Conservation (phyloP, 345 rosid species). For the Crucihimalaya himalaica region DNA sequence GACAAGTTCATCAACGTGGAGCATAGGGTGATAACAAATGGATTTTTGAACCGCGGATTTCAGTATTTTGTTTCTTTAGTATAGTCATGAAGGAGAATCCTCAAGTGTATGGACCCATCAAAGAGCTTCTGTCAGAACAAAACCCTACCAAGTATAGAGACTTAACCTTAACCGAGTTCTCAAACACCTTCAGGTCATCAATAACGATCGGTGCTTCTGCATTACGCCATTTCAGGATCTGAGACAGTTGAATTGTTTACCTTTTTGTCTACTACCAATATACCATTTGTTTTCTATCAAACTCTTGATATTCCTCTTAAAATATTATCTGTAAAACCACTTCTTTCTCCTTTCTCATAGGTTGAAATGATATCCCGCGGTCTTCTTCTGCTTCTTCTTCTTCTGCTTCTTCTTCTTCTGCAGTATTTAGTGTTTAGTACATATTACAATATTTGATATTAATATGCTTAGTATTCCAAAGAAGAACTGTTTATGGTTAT, state of each 20-base stretch:
- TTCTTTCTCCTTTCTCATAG: neutral
- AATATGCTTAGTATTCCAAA: too few species aligned
- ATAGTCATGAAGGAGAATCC: slow-evolving; percentile 10
- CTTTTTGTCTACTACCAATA: too few species aligned
- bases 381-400: too few species aligned
- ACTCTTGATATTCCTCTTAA: neutral
- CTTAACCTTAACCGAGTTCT: slow-evolving; percentile 30
- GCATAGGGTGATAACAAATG: slow-evolving; percentile 47
- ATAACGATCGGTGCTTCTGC: neutral
- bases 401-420: too few species aligned
- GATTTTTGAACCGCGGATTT: slow-evolving; percentile 40
- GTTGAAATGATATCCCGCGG: too few species aligned
- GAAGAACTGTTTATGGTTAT: too few species aligned
- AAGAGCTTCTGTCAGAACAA: slow-evolving; percentile 40
- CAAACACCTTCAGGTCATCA: neutral
- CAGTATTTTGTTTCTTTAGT: slow-evolving; percentile 32
- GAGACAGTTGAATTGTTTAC: neutral
- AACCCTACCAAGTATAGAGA: slow-evolving; percentile 42
- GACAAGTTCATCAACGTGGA: slow-evolving; percentile 47
- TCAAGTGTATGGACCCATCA: slow-evolving; percentile 37
- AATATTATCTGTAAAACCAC: neutral
- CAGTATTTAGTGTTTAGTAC: too few species aligned
- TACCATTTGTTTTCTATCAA: neutral
- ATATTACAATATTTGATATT: too few species aligned
- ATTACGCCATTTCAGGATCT: slow-evolving; percentile 35